Percentiles rank a stretch among this genome's conserved stretches.
These are phyloP conservation scores for Trichoderma sp. DNA, from an alignment of 2,329 filamentous ascomycete genomes.

Conservation along the genomic window DNA sequence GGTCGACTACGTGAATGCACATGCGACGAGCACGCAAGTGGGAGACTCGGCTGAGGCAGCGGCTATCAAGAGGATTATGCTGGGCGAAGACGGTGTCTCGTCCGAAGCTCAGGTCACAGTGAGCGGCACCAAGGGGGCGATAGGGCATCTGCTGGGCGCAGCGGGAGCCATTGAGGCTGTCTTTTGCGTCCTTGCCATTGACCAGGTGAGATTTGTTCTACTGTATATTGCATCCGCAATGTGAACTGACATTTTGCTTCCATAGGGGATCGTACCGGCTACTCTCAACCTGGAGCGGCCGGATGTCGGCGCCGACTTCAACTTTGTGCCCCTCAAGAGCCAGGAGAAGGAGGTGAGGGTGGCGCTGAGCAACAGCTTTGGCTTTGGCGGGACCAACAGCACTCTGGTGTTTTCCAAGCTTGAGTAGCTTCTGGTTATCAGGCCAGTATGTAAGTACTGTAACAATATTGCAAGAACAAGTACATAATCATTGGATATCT, in stretches of 20 bases:
- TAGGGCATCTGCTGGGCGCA: constrained; percentile 89
- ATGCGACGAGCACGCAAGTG: constrained; percentile 84
- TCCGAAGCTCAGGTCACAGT: constrained; percentile 70
- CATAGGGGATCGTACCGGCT: constrained; percentile 75
- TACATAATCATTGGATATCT: no score
- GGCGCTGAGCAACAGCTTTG: constrained; percentile 92
- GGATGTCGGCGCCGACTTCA: constrained; percentile 72
- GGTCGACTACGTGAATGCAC: constrained; percentile 93
- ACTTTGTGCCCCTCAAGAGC: constrained; percentile 74
- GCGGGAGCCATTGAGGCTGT: constrained; percentile 89
- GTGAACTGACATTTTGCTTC: not conserved
- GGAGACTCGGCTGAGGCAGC: constrained; percentile 87
- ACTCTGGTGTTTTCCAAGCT: constrained; percentile 71
- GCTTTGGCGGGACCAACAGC: constrained; percentile 95
- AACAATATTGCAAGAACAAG: no score
- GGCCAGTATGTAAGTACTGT: no score
- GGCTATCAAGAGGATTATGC: constrained; percentile 77
- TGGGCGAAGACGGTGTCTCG: constrained; percentile 68
- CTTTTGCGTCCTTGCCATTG: constrained; percentile 77
- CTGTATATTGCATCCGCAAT: constrained; percentile 9
- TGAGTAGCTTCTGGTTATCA: not conserved
- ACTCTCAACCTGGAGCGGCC: constrained; percentile 78
- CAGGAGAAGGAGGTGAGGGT: constrained; percentile 73
- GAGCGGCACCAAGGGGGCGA: constrained; percentile 90
- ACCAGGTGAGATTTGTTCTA: constrained; percentile 62